Evolutionary conservation across 2,329 filamentous ascomycete species (phyloP).

Genomic region (Zalaria obscura): DNA sequence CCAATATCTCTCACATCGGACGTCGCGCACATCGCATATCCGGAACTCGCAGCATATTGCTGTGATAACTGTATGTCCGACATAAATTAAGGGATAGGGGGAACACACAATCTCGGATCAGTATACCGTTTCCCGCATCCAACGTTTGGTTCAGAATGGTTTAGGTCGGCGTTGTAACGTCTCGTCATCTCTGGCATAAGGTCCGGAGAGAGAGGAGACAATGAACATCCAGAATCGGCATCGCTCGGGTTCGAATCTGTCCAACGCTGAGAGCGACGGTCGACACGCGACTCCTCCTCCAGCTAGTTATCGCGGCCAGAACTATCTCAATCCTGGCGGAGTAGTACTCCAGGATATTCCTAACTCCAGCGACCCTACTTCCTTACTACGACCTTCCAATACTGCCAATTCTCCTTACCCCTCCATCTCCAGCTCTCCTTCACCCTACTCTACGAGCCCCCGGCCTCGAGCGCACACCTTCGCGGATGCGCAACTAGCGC

Average conservation of each 20-base stretch:
- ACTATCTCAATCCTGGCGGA: constrained; percentile 2
- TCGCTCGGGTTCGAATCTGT: background rate
- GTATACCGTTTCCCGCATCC: too few species aligned
- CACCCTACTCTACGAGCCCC: constrained; percentile 16
- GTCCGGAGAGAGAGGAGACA: background rate
- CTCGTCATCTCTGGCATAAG: background rate
- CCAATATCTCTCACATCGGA: too few species aligned
- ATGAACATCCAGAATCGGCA: background rate
- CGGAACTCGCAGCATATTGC: too few species aligned
- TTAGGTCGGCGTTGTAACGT: background rate
- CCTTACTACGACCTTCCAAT: constrained; percentile 7
- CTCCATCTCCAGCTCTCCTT: constrained; percentile 6
- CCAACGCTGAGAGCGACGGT: background rate
- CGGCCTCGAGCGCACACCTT: constrained; percentile 29
- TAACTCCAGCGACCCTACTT: constrained; percentile 8
- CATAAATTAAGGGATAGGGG: too few species aligned
- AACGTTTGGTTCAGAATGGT: background rate
- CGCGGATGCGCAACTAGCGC: constrained; percentile 19
- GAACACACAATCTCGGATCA: too few species aligned
- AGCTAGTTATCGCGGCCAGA: background rate
- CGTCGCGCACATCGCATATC: too few species aligned
- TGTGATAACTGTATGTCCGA: too few species aligned
- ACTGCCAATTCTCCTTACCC: constrained; percentile 12
- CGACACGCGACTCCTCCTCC: background rate
- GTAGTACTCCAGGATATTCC: constrained; percentile 8